phyloP scores from a whole-genome alignment of 306 rosid species.

The Pueraria montana region DNA sequence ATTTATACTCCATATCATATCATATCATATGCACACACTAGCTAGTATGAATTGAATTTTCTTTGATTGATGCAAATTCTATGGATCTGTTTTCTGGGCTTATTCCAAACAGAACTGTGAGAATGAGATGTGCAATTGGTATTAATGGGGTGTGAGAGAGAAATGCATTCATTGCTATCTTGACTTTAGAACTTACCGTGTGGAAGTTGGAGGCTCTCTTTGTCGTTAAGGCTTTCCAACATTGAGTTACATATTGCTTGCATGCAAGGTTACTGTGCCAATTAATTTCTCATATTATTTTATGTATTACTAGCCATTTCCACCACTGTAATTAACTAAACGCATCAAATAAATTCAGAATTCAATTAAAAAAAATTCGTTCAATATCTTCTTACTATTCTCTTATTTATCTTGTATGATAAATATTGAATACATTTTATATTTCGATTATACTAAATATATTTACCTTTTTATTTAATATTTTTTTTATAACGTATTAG shows the following conservation, averaged over 20 bases:
- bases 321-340: neutral
- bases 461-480: too few relatives aligned
- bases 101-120: constrained; percentile 15
- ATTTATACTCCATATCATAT: neutral
- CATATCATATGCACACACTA: neutral
- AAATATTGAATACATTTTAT: too few relatives aligned
- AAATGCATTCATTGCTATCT: constrained; percentile 37
- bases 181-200: constrained; percentile 52
- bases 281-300: neutral
- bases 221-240: constrained; percentile 65
- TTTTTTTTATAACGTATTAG: too few relatives aligned
- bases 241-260: constrained; percentile 62
- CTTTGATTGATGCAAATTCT: neutral
- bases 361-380: neutral
- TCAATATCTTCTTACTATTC: too few relatives aligned
- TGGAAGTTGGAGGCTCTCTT: constrained; percentile 56
- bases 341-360: neutral
- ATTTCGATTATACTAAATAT: too few relatives aligned
- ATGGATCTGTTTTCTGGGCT: constrained; percentile 14
- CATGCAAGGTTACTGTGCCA: constrained; percentile 31
- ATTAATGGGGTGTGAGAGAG: constrained; percentile 24
- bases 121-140: constrained; percentile 6
- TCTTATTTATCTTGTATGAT: too few relatives aligned
- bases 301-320: neutral
- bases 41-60: neutral